These are phyloP conservation scores for Tolypocladium sp. DNA, from an alignment of 2,329 filamentous ascomycete genomes.

Conservation along the genomic window DNA sequence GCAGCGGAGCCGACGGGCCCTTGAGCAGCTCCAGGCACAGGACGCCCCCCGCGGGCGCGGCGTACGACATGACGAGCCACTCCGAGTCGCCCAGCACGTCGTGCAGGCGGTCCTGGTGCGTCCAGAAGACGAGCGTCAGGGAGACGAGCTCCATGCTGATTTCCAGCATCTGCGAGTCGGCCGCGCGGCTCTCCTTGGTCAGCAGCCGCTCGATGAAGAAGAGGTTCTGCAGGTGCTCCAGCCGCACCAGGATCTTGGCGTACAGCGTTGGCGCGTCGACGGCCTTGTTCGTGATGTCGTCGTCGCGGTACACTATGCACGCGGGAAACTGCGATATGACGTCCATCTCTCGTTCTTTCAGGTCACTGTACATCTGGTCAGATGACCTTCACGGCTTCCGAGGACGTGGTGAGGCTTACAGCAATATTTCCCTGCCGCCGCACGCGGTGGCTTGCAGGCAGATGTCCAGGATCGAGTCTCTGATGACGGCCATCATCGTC, in stretches of 20 bases:
- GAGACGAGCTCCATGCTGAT: conserved; percentile 37
- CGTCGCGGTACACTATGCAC: neutral
- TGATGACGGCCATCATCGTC: neutral
- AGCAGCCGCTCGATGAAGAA: conserved; percentile 50
- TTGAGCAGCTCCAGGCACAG: conserved; percentile 37
- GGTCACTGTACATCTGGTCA: neutral
- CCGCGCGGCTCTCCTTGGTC: conserved; percentile 25
- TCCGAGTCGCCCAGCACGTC: conserved; percentile 30
- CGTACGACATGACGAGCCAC: conserved; percentile 41
- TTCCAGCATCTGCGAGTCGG: conserved; percentile 29
- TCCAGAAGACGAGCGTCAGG: conserved; percentile 35
- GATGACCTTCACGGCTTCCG: neutral
- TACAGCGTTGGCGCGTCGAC: conserved; percentile 20
- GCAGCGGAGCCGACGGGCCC: neutral
- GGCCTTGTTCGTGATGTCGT: neutral
- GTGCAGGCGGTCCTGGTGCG: conserved; percentile 31
- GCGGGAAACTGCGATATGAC: neutral
- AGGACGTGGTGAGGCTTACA: neutral
- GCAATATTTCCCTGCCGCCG: neutral
- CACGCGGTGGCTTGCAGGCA: neutral
- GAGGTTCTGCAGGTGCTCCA: conserved; percentile 43
- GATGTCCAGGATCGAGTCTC: neutral
- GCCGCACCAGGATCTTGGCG: conserved; percentile 32
- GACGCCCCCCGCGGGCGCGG: conserved; percentile 36
- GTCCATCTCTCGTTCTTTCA: neutral